Evolutionary conservation across 306 rosid species (phyloP), one percentile per base, ranked within the genome.

Genomic region (Ormosia emarginata): DNA sequence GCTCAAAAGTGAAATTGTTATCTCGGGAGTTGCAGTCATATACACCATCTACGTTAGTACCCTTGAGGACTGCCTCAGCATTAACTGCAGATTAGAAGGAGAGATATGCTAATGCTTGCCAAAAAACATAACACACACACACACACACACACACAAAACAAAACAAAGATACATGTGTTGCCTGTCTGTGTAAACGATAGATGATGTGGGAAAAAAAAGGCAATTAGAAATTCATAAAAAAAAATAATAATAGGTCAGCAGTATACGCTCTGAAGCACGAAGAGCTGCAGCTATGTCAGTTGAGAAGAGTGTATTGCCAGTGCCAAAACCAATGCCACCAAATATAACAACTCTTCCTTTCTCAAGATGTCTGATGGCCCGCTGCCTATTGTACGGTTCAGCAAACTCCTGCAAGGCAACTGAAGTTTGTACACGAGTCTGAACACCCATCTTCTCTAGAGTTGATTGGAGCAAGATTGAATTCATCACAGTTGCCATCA

Each of bases 311-410:
- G 88, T 84, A 70, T 83, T 81, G 70, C 91, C 94, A 44, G 90
- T 47, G 29, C 92, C 91, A 63, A 83, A 83, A 85, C 90, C 89
- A 68, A 81, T 79, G 15, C 94, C 94, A 52, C 90, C 91, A 83
- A 90, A 90, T 75, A 90, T 88, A 58, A 90, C 92, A 18, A 90
- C 94, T 77, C 94, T 87, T 61, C 94, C 94, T 81, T 90, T 90
- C 88, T 90, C 91, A 29, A 90, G 91, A 90, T 90, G 94, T 75
- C 92, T 86, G 80, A 88, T 90, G 78, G 94, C 92, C 70, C 92
- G 87, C 72, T 85, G 90, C 87, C 94, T 83, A 67, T 85, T 90
- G 81, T 90, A 88, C 58, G 91, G 91, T 78, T 88, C 94, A 67
- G 90, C 89, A 64, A 85, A 85, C 83, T 88, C 94, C 29, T 80